phyloP scores from a whole-genome alignment of 306 rosid genomes.

The Oemleria cerasiformis region DNA sequence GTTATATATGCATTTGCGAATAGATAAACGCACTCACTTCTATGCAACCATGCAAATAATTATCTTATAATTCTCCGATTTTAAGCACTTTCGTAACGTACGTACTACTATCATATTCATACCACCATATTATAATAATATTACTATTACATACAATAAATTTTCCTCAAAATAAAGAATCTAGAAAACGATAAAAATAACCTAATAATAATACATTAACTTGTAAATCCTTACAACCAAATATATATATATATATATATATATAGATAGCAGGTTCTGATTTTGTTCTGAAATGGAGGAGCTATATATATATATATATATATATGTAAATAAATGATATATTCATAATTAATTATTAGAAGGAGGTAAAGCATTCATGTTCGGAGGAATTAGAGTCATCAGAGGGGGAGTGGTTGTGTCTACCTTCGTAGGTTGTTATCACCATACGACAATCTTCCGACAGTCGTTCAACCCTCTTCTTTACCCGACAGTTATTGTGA shows the following conservation, averaged over 20 bases:
- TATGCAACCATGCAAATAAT: no score
- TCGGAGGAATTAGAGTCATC: constrained; percentile 88
- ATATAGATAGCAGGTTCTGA: no score
- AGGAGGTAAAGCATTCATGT: constrained; percentile 82
- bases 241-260: neutral
- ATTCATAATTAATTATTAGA: constrained; percentile 29
- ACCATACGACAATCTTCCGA: constrained; percentile 99
- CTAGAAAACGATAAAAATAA: neutral
- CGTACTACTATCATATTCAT: no score
- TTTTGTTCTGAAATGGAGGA: neutral
- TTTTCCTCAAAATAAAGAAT: no score
- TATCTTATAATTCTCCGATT: no score
- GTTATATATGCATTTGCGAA: no score
- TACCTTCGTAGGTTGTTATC: constrained; percentile 95
- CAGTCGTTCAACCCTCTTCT: constrained; percentile 91
- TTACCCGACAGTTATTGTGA: constrained; percentile 86
- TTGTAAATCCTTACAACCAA: neutral
- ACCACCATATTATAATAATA: no score
- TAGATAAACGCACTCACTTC: no score
- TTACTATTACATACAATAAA: no score
- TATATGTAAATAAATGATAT: neutral
- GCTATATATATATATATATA: neutral
- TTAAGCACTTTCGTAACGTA: no score
- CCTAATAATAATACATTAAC: neutral
- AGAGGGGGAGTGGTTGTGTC: constrained; percentile 93